These are phyloP conservation scores for Exserohilum rostratum DNA, from an alignment of 2,329 filamentous ascomycete genomes.

Conservation along the genomic window DNA sequence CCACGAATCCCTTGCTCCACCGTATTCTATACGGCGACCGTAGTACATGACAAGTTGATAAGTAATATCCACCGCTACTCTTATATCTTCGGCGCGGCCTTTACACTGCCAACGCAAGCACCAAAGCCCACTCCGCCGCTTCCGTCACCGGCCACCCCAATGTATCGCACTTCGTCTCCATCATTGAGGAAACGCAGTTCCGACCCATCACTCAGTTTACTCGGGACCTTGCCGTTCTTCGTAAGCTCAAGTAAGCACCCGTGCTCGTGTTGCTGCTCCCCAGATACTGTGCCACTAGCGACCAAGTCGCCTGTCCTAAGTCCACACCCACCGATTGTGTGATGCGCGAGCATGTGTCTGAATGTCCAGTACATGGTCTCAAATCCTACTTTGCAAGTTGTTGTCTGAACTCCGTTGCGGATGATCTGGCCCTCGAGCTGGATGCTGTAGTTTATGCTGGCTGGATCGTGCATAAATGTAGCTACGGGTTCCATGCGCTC, in stretches of 20 bases:
- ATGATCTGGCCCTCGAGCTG: constrained; percentile 28
- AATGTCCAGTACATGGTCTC: constrained; percentile 55
- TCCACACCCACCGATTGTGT: constrained; percentile 51
- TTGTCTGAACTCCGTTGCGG: constrained; percentile 25
- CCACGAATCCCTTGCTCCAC: too few species aligned
- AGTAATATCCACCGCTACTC: not conserved
- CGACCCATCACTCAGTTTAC: constrained; percentile 35
- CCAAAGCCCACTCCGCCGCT: constrained; percentile 49
- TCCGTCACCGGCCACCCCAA: constrained; percentile 45
- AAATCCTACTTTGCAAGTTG: constrained; percentile 41
- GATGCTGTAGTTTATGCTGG: constrained; percentile 34
- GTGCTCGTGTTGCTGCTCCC: constrained; percentile 45
- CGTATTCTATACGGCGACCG: too few species aligned
- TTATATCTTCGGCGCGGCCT: constrained; percentile 29
- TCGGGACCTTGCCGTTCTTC: constrained; percentile 42
- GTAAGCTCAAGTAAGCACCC: constrained; percentile 53
- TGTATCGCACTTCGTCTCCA: constrained; percentile 49
- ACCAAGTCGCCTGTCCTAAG: constrained; percentile 53
- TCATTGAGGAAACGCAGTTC: constrained; percentile 50
- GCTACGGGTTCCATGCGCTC: constrained; percentile 28
- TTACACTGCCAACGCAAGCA: constrained; percentile 47
- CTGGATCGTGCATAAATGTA: constrained; percentile 32
- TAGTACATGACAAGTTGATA: not conserved
- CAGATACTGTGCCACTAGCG: constrained; percentile 54
- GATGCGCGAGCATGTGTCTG: constrained; percentile 54